Evolutionary conservation across 1,284 basidiomycete species (phyloP).

Genomic region (Ustilago shanxiensis): DNA sequence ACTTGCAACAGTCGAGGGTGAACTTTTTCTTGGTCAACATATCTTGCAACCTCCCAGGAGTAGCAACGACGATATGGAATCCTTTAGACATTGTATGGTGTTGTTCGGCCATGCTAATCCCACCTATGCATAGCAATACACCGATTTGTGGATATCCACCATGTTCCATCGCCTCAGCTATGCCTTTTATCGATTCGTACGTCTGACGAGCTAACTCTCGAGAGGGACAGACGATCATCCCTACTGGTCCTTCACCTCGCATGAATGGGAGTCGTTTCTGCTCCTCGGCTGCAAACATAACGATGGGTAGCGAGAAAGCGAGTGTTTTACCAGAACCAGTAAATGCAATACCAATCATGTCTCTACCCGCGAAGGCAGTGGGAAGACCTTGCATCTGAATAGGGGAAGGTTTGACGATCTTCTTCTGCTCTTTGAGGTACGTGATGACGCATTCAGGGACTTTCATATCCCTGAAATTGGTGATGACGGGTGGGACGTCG

Average conservation of each 20-base stretch:
- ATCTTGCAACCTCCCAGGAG: constrained; percentile 72
- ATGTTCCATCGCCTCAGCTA: constrained; percentile 85
- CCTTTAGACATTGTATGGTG: constrained; percentile 88
- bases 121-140: constrained; percentile 92
- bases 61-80: constrained; percentile 94
- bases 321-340: constrained; percentile 72
- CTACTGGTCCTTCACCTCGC: constrained; percentile 94
- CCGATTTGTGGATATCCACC: constrained; percentile 82
- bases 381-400: constrained; percentile 98
- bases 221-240: constrained; percentile 83
- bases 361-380: constrained; percentile 76
- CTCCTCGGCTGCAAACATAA: constrained; percentile 82
- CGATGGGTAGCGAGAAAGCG: constrained; percentile 71
- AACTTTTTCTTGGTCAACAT: constrained; percentile 89
- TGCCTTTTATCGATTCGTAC: constrained; percentile 89
- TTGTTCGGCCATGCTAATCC: constrained; percentile 97
- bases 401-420: constrained; percentile 88
- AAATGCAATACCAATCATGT: constrained; percentile 73
- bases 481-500: constrained; percentile 92
- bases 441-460: constrained; percentile 86
- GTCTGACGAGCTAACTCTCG: constrained; percentile 77
- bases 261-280: constrained; percentile 89
- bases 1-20: constrained; percentile 83
- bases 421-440: constrained; percentile 81
- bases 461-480: constrained; percentile 97